These are phyloP conservation scores for Picea glauca DNA, from an alignment of 75 land plant species.

Conservation along the genomic window DNA sequence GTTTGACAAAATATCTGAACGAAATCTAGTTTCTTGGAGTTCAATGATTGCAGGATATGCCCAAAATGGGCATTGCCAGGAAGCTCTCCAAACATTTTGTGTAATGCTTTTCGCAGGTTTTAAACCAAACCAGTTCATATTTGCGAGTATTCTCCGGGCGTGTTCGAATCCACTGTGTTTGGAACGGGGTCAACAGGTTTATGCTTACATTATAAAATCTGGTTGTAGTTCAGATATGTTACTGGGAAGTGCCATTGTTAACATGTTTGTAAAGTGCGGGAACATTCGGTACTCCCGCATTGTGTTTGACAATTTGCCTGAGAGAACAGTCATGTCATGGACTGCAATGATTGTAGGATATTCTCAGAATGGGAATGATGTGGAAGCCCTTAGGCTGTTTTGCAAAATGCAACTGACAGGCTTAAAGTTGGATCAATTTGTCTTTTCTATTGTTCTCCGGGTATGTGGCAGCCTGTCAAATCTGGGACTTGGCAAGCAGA, in stretches of 20 bases:
- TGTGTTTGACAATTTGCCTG: slow-evolving; percentile 26
- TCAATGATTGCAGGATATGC: slow-evolving; percentile 59
- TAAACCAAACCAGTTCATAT: slow-evolving; percentile 56
- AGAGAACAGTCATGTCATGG: slow-evolving; percentile 19
- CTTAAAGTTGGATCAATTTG: background rate
- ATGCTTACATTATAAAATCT: slow-evolving; percentile 16
- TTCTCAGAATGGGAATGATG: background rate
- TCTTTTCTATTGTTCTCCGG: slow-evolving; percentile 2
- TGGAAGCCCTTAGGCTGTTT: background rate
- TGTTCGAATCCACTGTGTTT: slow-evolving; percentile 11
- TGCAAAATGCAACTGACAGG: background rate
- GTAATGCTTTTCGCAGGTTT: slow-evolving; percentile 30
- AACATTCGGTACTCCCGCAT: background rate
- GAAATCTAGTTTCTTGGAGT: slow-evolving; percentile 51
- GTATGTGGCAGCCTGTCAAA: slow-evolving; percentile 16
- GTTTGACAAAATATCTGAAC: background rate
- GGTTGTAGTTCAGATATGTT: slow-evolving; percentile 22
- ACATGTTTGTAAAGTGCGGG: slow-evolving; percentile 48
- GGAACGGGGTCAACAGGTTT: slow-evolving; percentile 5
- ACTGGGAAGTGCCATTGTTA: slow-evolving; percentile 34
- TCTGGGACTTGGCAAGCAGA: slow-evolving; percentile 23
- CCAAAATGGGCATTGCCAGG: slow-evolving; percentile 33
- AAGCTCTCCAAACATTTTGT: slow-evolving; percentile 43
- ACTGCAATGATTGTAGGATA: slow-evolving; percentile 6
- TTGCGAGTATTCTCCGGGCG: slow-evolving; percentile 50